phyloP scores from a whole-genome alignment of 2,329 filamentous ascomycete species.

The Hymenoscyphus albidus region DNA sequence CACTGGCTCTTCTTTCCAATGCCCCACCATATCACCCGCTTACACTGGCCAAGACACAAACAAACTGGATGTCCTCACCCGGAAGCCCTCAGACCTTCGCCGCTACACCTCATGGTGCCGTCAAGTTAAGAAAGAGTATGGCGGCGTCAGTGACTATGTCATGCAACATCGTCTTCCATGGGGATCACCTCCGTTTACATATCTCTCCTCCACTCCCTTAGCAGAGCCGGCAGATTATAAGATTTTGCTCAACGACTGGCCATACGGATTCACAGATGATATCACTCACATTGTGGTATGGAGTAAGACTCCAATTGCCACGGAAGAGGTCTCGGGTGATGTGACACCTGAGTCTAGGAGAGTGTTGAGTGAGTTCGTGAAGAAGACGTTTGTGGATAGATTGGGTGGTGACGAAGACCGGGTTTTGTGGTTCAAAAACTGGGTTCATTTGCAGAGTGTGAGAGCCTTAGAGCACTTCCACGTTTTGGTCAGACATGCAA shows the following conservation, averaged over 20 bases:
- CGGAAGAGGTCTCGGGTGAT: conserved; percentile 66
- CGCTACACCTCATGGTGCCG: conserved; percentile 76
- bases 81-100: conserved; percentile 75
- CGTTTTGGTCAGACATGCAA: conserved; percentile 59
- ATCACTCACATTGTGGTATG: conserved; percentile 86
- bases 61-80: conserved; percentile 69
- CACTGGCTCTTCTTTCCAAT: not conserved
- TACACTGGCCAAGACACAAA: conserved; percentile 43
- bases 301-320: conserved; percentile 77
- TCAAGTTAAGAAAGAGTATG: conserved; percentile 66
- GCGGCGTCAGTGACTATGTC: conserved; percentile 76
- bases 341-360: conserved; percentile 64
- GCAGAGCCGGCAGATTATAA: conserved; percentile 55
- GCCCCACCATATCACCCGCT: conserved; percentile 1
- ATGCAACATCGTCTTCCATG: conserved; percentile 71
- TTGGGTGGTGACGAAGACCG: conserved; percentile 47
- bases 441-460: conserved; percentile 83
- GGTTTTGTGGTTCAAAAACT: conserved; percentile 91
- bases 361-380: conserved; percentile 66
- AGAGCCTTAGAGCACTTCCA: conserved; percentile 87
- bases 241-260: conserved; percentile 88
- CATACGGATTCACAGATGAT: conserved; percentile 67
- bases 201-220: conserved; percentile 42
- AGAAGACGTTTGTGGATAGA: conserved; percentile 60
- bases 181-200: conserved; percentile 56